Base-by-base conservation (phyloP, 176 grass and related monocot species). In the Tuctoria greenei region DNA sequence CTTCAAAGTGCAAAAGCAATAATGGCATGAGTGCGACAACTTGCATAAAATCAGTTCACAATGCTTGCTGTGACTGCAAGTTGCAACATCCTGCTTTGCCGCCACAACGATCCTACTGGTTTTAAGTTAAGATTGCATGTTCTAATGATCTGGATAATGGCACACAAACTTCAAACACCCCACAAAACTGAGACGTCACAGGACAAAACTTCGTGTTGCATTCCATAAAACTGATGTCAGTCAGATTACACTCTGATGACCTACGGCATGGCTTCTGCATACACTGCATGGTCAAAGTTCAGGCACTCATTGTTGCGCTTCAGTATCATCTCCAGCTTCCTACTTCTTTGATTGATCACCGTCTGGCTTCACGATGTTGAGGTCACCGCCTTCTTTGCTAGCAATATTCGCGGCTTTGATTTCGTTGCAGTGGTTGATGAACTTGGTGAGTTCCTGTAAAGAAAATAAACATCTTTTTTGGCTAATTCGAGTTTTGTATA, bases 381-480 rank as follows among this genome's bases (percentile, higher is more conserved):
- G 85, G 20, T 93, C 90, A 1, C 81, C 81, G 1, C 90, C 90
- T 75, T 93, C 84, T 90, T 93, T 93, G 72, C 90, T 90, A 31
- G 90, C 90, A 67, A 82, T 67, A 82, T 79, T 93, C 0, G 90
- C 90, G 41, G 87, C 83, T 66, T 93, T 93, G 10, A 81, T 85
- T 64, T 90, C 90, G 0, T 93, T 93, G 44, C 80, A 83, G 39
- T 93, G 86, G 76, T 93, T 93, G 66, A 93, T 93, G 77, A 93
- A 93, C 56, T 85, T 93, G 41, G 91, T 90, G 37, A 93, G 88
- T 55, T 87, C 91, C 91, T 93, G 82, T 2, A 68, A 35, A 44
- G 16, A 45, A 24, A 83, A 1, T 3, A 28, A 60, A 49, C 2
- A 12, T 43, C 1, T 42, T 13, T 18, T 15, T 46, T 15, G 13